Evolutionary conservation across 768 basidiomycete genomes (phyloP).

Genomic region (Postia placenta): DNA sequence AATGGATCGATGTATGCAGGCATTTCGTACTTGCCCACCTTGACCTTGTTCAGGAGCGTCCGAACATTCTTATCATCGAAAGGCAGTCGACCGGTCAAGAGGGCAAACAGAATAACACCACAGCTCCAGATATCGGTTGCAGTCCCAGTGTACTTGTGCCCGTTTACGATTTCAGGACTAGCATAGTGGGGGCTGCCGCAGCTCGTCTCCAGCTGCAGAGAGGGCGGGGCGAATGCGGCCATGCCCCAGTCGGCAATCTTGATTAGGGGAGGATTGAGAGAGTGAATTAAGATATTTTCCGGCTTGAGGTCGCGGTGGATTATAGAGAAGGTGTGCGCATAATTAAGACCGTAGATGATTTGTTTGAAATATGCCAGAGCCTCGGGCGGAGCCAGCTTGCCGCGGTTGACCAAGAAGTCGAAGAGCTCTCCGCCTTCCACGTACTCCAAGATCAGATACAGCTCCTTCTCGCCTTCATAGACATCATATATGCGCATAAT

Average conservation of each 20-base stretch:
- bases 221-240: conserved; percentile 90
- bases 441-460: conserved; percentile 92
- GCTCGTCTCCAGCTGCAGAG: conserved; percentile 83
- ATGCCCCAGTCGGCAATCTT: conserved; percentile 99
- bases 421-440: conserved; percentile 96
- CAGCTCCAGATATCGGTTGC: conserved; percentile 97
- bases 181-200: conserved; percentile 98
- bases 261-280: conserved; percentile 72
- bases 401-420: conserved; percentile 89
- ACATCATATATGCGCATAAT: conserved; percentile 95
- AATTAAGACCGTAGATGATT: conserved; percentile 91
- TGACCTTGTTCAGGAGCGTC: conserved; percentile 78
- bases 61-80: conserved; percentile 90
- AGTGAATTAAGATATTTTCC: conserved; percentile 91
- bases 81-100: conserved; percentile 85
- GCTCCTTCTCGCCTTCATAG: conserved; percentile 85
- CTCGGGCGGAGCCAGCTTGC: conserved; percentile 72
- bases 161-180: conserved; percentile 93
- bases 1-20: conserved; percentile 76
- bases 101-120: conserved; percentile 87
- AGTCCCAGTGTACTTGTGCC: conserved; percentile 81
- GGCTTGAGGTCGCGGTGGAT: conserved; percentile 98
- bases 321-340: conserved; percentile 96
- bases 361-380: conserved; percentile 93
- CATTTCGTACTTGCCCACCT: conserved; percentile 78